Base-by-base conservation (phyloP, 225 moss, liverwort and hornwort species). In the Straminergon stramineum region DNA sequence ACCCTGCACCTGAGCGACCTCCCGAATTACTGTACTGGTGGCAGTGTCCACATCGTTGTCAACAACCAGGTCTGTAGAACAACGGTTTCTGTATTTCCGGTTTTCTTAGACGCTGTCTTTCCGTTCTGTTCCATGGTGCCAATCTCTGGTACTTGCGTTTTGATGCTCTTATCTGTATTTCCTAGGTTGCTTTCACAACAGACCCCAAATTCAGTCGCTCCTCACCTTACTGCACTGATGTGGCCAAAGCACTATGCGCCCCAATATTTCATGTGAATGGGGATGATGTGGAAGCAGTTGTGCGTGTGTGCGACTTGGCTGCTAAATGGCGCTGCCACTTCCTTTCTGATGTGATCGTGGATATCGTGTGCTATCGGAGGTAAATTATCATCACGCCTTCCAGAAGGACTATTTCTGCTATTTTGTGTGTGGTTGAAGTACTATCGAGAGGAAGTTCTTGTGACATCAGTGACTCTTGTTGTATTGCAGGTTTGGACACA, bases 241-340 rank as follows among this genome's bases (percentile, higher is more conserved):
- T 98, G 75, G 96, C 96, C 65, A 98, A 98, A 93, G 93, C 97
- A 30, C 89, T 98, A 74, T 95, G 95, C 83, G 94, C 93, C 41
- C 96, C 96, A 73, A 96, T 96, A 81, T 96, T 98, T 89, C 96
- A 98, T 88, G 96, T 98, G 60, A 98, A 98, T 81, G 96, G 96
- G 68, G 97, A 98, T 84, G 97, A 98, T 85, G 96, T 98, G 21
- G 97, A 98, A 91, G 97, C 97, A 51, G 96, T 96, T 26, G 91
- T 95, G n/a, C 95, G 95, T 61, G 96, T 96, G 24, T 98, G 96
- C 87, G 94, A 96, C 79, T 91, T 96, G 74, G 98, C 98, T 82
- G 96, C 96, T 67, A 93, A 95, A 87, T 98, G 96, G 95, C 94
- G 96, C 55, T 86, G 87, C 45, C 94, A 92, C 48, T 96, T 98